Evolutionary conservation across 768 basidiomycete species (phyloP), one percentile per base, ranked within the genome.

Genomic region (Kwoniella pini): DNA sequence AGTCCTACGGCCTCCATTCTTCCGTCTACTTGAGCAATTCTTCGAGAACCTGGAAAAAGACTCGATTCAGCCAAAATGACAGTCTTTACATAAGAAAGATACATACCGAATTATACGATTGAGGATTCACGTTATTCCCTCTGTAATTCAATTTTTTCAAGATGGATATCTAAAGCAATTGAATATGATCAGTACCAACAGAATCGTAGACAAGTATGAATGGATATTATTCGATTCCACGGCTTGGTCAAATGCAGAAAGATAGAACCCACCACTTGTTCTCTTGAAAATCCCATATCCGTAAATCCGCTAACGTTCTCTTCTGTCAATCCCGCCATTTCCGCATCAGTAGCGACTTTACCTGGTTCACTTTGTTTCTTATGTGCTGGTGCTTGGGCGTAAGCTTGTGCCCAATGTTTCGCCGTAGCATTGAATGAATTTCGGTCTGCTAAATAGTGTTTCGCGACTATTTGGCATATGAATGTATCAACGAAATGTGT

Each of bases 371-470:
- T 68, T 54, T 59, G 56, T 72, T 74, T 54, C 75, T 68, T 69
- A 33, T 52, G 79, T 19, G 68, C 67, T 3, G 88, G 85, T 1
- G 86, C 90, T 44, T 87, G 89, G 2, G 94, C 94, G 75, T 96
- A 96, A 27, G 88, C 86, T 71, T 90, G 86, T 0, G 93, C 90
- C 94, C 94, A 98, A 77, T 94, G 93, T 39, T 85, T 83, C 57
- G 94, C 94, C 3, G 94, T 98, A 38, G 89, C 89, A 60, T 94
- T 90, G 67, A 98, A 98, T 70, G 88, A 87, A 24, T 81, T 80
- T 76, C 88, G 88, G 77, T 88, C 90, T 12, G 92, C 91, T 78
- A 90, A 88, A 71, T 90, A 98, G 74, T 96, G 95, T 77, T 96
- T 97, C 12, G 94, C 94, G 11, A 98, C 94, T 81, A 49, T 22